Base-by-base conservation (phyloP, 352 stramenopile genomes). In the Phytophthora ohioensis region DNA sequence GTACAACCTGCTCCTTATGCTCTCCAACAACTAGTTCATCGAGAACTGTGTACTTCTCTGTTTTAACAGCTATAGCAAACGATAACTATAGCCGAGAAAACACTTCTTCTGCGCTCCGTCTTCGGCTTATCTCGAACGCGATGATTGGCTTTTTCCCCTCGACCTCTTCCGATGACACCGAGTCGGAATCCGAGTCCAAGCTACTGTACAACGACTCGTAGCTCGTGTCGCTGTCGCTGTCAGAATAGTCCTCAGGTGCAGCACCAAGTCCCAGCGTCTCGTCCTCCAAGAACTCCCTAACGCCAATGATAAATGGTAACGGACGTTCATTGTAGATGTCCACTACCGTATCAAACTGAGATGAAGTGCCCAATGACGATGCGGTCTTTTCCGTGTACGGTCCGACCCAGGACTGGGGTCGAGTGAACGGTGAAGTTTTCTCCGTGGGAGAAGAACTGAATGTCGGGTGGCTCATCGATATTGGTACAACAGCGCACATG, bases 311-410 rank as follows among this genome's bases (percentile, higher is more conserved):
- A 66, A 94, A 95, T 15, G 90, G 90, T 67, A 96, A 62, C 31
- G 90, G 88, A 0, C 88, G 84, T 75, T 95, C 86, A 67, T 96
- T 96, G 78, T 96, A 96, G 61, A 96, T 96, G 57, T 96, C 89
- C 48, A 94, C 57, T 39, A 95, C 86, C 5, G 86, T 91, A 42
- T 93, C 84, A 12, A 93, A 85, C 36, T 81, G 71, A 5, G 73
- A 88, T 10, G 75, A 85, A 49, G 79, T 62, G 38, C 17, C 17
- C 17, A 17, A 17, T 17, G 17, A 17, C 17, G 0, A 17, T 17
- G 17, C 17, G 17, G 17, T 17, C 17, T 17, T 17, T 17, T 17
- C 17, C 17, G 17, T 17, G 17, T 17, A 17, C 17, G 17, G 17
- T 17, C 17, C 17, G 17, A 17, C 17, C 17, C 17, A 17, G 17